A percentile compares a stretch with the other conserved stretches of the same genome.
phyloP scores from a whole-genome alignment of 306 rosid genomes.

The Pyrus betulifolia region DNA sequence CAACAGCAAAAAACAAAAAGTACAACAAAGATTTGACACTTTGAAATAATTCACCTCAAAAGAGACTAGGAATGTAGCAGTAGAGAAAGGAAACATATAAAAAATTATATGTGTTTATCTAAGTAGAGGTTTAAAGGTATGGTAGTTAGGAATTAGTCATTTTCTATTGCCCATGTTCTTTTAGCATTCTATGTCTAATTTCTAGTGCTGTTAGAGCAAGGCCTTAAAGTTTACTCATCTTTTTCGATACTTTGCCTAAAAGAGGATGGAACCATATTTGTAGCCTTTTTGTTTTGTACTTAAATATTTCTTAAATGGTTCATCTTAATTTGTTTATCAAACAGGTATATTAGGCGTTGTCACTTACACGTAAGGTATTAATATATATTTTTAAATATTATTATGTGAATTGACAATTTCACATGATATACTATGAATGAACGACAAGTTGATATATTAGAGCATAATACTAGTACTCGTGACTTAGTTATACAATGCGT shows the following conservation, averaged over 20 bases:
- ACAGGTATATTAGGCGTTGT: too few species aligned
- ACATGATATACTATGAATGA: too few species aligned
- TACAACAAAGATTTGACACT: not conserved
- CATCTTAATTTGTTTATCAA: not conserved
- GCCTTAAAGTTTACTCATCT: not conserved
- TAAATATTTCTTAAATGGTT: not conserved
- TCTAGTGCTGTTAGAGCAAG: not conserved
- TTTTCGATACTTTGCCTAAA: not conserved
- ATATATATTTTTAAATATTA: too few species aligned
- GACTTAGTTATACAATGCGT: too few species aligned
- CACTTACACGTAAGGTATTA: too few species aligned
- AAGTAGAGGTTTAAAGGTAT: constrained; percentile 12
- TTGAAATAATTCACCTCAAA: constrained; percentile 13
- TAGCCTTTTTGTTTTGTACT: not conserved
- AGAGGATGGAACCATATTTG: not conserved
- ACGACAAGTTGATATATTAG: too few species aligned
- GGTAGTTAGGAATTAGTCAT: constrained; percentile 41
- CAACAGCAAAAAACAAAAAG: not conserved
- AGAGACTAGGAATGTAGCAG: constrained; percentile 2
- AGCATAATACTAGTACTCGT: too few species aligned
- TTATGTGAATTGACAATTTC: not conserved
- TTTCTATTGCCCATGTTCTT: constrained; percentile 23
- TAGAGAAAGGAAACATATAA: not conserved
- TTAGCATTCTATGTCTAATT: constrained; percentile 4
- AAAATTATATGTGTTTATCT: constrained; percentile 13